Conservation (phyloP, 2,329 filamentous ascomycete species). For the Diaporthe sp. region DNA sequence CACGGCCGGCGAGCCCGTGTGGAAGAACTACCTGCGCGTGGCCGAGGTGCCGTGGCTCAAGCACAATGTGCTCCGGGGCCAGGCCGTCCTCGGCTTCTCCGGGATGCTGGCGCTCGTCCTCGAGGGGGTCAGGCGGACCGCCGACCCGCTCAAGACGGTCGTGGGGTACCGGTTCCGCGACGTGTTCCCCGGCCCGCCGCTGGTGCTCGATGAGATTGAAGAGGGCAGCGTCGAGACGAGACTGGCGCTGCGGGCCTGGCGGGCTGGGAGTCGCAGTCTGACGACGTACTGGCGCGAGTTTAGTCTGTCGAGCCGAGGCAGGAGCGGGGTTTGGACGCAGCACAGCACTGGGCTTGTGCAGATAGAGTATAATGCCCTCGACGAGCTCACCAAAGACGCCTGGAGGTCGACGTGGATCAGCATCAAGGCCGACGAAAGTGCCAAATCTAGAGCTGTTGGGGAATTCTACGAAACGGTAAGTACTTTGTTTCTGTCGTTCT, state of each 20-base stretch:
- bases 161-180: constrained; percentile 31
- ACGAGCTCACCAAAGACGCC: neutral
- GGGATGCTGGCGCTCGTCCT: constrained; percentile 28
- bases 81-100: constrained; percentile 15
- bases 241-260: constrained; percentile 10
- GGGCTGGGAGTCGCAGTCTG: constrained; percentile 18
- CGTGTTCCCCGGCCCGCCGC: constrained; percentile 23
- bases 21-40: constrained; percentile 27
- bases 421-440: neutral
- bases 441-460: neutral
- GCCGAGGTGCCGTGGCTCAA: constrained; percentile 48
- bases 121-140: constrained; percentile 16
- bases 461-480: constrained; percentile 18
- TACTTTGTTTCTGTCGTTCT: neutral
- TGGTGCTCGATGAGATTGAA: constrained; percentile 21
- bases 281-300: constrained; percentile 34
- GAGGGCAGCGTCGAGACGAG: constrained; percentile 30
- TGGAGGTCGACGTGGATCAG: neutral
- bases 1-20: constrained; percentile 43
- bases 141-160: constrained; percentile 22
- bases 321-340: constrained; percentile 13
- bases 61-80: constrained; percentile 49
- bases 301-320: constrained; percentile 10
- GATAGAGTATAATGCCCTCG: constrained; percentile 7
- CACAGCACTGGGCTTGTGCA: constrained; percentile 21